Conservation (phyloP, 139 green algal genomes). For the Chlamydomonas incerta region DNA sequence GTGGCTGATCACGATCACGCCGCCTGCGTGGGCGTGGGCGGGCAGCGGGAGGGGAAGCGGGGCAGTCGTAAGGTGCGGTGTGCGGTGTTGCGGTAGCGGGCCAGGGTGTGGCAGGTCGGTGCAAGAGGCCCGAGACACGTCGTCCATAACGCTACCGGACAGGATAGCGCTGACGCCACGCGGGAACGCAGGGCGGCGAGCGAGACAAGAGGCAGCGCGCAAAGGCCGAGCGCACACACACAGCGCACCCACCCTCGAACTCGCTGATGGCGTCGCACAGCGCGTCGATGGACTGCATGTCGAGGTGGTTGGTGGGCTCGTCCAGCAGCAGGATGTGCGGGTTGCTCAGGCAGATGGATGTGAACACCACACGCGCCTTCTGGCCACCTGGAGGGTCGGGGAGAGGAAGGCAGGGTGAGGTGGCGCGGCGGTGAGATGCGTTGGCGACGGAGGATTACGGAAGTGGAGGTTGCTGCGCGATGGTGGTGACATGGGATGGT, state of each 20-base stretch:
- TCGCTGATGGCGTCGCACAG: constrained; percentile 93
- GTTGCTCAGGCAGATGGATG: constrained; percentile 86
- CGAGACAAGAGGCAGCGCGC: too few relatives aligned
- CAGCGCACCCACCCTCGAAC: constrained; percentile 72
- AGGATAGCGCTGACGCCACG: too few relatives aligned
- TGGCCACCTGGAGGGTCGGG: constrained; percentile 88
- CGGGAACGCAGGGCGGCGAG: too few relatives aligned
- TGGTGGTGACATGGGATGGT: not conserved
- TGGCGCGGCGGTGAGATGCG: not conserved
- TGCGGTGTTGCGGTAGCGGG: not conserved
- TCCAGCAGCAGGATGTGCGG: constrained; percentile 97
- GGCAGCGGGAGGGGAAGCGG: not conserved
- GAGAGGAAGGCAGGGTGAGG: not conserved
- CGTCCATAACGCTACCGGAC: too few relatives aligned
- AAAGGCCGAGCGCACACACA: too few relatives aligned
- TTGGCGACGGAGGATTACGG: too few relatives aligned
- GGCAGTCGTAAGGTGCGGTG: not conserved
- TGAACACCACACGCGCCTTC: constrained; percentile 99
- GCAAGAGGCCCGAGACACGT: too few relatives aligned
- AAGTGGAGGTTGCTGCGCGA: not conserved
- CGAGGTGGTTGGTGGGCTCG: constrained; percentile 97
- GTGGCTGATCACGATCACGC: constrained; percentile 97
- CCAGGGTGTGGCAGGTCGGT: too few relatives aligned
- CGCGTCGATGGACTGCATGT: constrained; percentile 99
- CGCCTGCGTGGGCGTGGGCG: constrained; percentile 62